Evolutionary conservation across 345 rosid genomes (phyloP).

Genomic region (Sonneratia alba): DNA sequence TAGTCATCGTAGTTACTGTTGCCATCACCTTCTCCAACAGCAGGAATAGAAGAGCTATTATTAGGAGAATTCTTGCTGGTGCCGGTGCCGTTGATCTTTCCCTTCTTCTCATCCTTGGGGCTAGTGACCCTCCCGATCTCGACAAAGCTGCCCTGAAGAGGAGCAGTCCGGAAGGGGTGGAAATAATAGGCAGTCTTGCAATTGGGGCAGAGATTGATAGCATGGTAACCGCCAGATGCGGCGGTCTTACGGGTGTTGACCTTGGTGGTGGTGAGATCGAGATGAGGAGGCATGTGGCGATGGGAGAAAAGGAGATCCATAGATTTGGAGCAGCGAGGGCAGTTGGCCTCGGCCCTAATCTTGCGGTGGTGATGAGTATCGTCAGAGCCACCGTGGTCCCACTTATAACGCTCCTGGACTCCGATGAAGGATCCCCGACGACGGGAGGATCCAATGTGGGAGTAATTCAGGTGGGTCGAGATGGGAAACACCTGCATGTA

Average conservation of each 20-base stretch:
- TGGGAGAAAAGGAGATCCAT: conserved; percentile 79
- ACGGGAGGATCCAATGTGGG: conserved; percentile 29
- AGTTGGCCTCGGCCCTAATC: conserved; percentile 78
- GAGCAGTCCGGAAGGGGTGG: conserved; percentile 50
- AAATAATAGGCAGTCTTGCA: conserved; percentile 82
- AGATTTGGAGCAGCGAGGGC: conserved; percentile 85
- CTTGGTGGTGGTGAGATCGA: conserved; percentile 27
- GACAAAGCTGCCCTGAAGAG: conserved; percentile 81
- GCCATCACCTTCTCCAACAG: conserved; percentile 20
- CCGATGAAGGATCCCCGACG: conserved; percentile 34
- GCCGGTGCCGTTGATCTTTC: background rate
- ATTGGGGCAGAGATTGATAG: conserved; percentile 76
- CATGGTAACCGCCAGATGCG: conserved; percentile 29
- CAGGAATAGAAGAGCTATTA: background rate
- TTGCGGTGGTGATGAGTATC: conserved; percentile 26
- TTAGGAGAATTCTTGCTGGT: conserved; percentile 1
- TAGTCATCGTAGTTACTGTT: conserved; percentile 4
- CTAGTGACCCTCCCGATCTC: conserved; percentile 53
- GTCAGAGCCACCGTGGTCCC: conserved; percentile 53
- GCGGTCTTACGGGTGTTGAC: conserved; percentile 11
- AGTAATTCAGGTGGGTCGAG: conserved; percentile 36
- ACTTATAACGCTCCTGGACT: conserved; percentile 56
- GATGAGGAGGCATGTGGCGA: conserved; percentile 25
- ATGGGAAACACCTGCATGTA: conserved; percentile 16
- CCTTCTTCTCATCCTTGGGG: conserved; percentile 17